phyloP scores from a whole-genome alignment of 441 rosid species.

The Erodium moschatum region DNA sequence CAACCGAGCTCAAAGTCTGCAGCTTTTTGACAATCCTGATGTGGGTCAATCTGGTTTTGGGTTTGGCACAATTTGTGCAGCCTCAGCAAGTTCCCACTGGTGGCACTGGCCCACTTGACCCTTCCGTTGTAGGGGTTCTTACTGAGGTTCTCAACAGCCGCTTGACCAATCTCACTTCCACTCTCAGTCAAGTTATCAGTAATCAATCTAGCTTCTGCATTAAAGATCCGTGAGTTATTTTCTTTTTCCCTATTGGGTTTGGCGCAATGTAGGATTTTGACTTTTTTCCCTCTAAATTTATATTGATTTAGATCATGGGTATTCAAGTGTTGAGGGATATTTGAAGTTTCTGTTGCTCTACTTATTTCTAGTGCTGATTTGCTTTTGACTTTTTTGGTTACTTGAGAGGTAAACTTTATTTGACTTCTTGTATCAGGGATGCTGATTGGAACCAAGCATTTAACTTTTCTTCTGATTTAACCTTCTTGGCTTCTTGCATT shows the following conservation, averaged over 20 bases:
- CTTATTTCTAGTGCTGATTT: no score
- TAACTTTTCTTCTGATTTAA: constrained; percentile 65
- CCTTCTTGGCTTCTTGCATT: constrained; percentile 59
- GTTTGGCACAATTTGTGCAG: constrained; percentile 21
- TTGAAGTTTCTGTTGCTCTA: no score
- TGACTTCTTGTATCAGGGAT: constrained; percentile 42
- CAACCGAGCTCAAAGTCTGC: background rate
- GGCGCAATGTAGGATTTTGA: no score
- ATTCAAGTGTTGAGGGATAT: no score
- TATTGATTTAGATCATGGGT: no score
- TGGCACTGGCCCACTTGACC: constrained; percentile 36
- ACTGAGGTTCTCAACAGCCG: constrained; percentile 42
- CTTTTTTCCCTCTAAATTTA: no score
- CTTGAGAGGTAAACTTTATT: no score
- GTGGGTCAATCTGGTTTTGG: constrained; percentile 33
- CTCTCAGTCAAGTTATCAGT: constrained; percentile 43
- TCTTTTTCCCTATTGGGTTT: background rate
- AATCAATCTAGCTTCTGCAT: constrained; percentile 56
- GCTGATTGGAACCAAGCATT: constrained; percentile 85
- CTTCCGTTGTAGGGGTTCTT: constrained; percentile 42
- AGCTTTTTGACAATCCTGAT: constrained; percentile 7
- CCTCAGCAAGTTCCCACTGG: constrained; percentile 45
- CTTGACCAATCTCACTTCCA: constrained; percentile 50
- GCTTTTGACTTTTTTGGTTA: no score
- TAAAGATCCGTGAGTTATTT: constrained; percentile 55